A percentile compares a stretch with the other conserved stretches of the same genome.
Conservation (phyloP, 2,329 filamentous ascomycete genomes). For the Neopestalotiopsis rosae region DNA sequence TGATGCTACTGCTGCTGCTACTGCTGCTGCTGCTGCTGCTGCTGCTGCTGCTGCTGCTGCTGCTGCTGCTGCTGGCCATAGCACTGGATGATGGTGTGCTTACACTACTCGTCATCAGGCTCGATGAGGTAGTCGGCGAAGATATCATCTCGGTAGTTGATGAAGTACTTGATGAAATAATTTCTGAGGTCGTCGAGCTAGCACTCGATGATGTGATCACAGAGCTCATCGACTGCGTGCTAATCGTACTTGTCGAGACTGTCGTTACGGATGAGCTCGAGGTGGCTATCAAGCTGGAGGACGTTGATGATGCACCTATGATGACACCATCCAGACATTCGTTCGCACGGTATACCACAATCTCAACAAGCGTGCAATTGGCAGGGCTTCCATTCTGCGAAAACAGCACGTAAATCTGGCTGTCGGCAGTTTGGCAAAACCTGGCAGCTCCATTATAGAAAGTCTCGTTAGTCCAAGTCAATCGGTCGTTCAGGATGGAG, state of each 20-base stretch:
- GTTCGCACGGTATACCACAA: neutral
- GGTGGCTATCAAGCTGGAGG: neutral
- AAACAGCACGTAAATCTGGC: neutral
- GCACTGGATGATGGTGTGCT: neutral
- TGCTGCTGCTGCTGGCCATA: neutral
- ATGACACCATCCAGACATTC: neutral
- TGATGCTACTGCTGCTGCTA: neutral
- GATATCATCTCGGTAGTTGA: neutral
- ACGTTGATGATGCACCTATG: neutral
- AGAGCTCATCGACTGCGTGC: neutral
- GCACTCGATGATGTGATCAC: neutral
- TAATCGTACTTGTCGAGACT: neutral
- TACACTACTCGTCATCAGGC: neutral
- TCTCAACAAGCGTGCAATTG: neutral
- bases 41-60: neutral
- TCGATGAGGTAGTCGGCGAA: neutral
- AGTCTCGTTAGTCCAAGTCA: neutral
- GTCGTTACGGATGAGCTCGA: neutral
- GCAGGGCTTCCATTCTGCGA: neutral
- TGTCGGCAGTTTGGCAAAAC: neutral
- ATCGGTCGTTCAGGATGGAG: neutral
- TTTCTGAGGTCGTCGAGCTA: neutral
- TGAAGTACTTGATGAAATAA: neutral
- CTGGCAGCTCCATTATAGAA: neutral
- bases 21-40: neutral